Base-by-base conservation (phyloP, 2,329 filamentous ascomycete genomes). In the Colletotrichum plurivorum region DNA sequence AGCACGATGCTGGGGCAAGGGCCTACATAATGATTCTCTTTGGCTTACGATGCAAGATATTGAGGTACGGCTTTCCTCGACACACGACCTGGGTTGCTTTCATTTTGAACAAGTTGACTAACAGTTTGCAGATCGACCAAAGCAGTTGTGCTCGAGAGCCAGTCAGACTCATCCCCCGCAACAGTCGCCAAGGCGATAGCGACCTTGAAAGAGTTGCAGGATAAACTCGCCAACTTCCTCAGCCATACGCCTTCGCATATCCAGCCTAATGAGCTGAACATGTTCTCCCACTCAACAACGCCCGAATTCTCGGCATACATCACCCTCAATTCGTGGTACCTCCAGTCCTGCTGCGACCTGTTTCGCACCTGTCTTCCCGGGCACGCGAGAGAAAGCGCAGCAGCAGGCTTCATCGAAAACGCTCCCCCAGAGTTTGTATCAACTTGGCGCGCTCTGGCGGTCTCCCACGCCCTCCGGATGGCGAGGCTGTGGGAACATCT, bases 281-380 rank as follows among this genome's bases (percentile, higher is more conserved):
- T 67, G 58, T 67, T 67, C 2, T 63, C 64, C 3, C 58, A 67
- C 36, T 67, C 58, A 3, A 67, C 64, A 2, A 67, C 58, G 0
- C 51, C 58, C 18, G 64, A 67, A 36, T 67, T 67, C 36, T 63
- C 64, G 0, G 46, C 64, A 0, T 67, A 67, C 18, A 53, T 63
- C 13, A 63, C 64, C 2, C 36, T 67, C 31, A 63, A 67, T 52
- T 63, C 64, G 13, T 63, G 58, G 64, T 67, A 63, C n/a, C 58
- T 67, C 7, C 58, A 63, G 3, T 43, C 51, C 2, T 56, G 51
- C 43, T 63, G 64, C 52, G 64, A 67, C 20, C 52, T 67, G 6
- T 67, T 51, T n/a, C 64, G 64, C 36, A 49, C 45, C 13, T 54
- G 41, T 2, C 58, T 63, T 27, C 64, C 64, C 4, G 58, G 49